Base-by-base conservation (phyloP, 345 rosid genomes). In the Geranium rotundifolium region DNA sequence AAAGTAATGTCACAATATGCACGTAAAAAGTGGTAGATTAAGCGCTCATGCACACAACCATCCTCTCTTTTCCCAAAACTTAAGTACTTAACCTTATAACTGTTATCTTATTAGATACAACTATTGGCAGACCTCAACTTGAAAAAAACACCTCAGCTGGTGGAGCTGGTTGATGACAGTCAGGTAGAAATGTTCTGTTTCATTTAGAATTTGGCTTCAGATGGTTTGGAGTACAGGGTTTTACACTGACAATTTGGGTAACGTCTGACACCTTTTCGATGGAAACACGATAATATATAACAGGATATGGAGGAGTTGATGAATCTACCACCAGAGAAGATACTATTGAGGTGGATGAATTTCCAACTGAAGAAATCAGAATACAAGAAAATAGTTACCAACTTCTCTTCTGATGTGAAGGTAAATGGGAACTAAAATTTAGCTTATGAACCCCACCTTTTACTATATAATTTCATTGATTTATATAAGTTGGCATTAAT, bases 271-370 rank as follows among this genome's bases (percentile, higher is more conserved):
- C 16, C 31, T 65, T 7, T 64, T 30, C 29, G 64, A 17, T 39
- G 52, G 41, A 57, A 30, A 41, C 54, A 63, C 55, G 37, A 17
- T 64, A 49, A 23, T 63, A 29, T 69, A 68, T 50, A 72, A 67
- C 78, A 93, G 99, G 99, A 93, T 69, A 89, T 86, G 71, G 99
- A 93, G 81, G 99, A 93, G 83, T 76, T 93, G 77, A 84, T 93
- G 97, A 93, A 91, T 73, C 82, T 90, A 79, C 91, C 99, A 50
- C 99, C 99, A 13, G 99, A 93, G 78, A 93, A 93, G 77, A 93
- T 93, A 70, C 77, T 93, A 60, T 61, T 93, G 72, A 84, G 96
- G 64, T 93, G 99, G 99, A 93, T 93, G 99, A 93, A 93, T 69
- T 93, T 93, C 74, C 96, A 86, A 59, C 74, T 93, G 71, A 88